phyloP scores from a whole-genome alignment of 208 protist species.

The Leishmania martiniquensis region DNA sequence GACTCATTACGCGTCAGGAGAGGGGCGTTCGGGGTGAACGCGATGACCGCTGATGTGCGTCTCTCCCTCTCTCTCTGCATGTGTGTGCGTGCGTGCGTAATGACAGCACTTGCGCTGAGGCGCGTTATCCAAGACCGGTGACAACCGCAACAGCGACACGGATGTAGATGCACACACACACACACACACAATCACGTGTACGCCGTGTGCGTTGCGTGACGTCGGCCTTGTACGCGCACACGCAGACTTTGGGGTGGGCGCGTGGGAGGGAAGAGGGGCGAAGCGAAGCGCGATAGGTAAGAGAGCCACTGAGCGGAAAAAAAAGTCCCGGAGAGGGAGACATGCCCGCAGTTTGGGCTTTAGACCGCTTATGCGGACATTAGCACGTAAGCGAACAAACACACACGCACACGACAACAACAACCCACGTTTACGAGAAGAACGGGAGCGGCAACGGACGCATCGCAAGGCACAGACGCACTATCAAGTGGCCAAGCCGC shows the following conservation, averaged over 20 bases:
- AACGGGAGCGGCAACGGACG: background rate
- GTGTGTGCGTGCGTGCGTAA: background rate
- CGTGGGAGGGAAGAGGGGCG: background rate
- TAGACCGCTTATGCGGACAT: constrained; percentile 6
- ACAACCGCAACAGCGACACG: background rate
- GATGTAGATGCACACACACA: background rate
- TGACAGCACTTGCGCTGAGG: background rate
- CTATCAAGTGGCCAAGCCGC: background rate
- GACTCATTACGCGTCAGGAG: background rate
- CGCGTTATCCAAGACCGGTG: background rate
- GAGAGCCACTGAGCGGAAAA: too few relatives aligned
- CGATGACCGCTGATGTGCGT: background rate
- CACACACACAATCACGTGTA: too few relatives aligned
- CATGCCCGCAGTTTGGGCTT: background rate
- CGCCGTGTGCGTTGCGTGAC: too few relatives aligned
- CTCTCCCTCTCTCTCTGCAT: background rate
- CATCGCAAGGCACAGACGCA: background rate
- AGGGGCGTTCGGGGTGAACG: background rate
- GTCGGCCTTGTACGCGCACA: too few relatives aligned
- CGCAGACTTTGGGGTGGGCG: background rate
- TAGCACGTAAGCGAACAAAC: background rate
- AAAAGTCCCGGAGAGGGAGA: background rate
- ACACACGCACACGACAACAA: background rate
- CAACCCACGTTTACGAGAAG: background rate
- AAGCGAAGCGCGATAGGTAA: too few relatives aligned